Percentiles rank a stretch among this genome's conserved stretches.
These are phyloP conservation scores for Solanum virginianum DNA, from an alignment of 257 asterid genomes.

Conservation along the genomic window DNA sequence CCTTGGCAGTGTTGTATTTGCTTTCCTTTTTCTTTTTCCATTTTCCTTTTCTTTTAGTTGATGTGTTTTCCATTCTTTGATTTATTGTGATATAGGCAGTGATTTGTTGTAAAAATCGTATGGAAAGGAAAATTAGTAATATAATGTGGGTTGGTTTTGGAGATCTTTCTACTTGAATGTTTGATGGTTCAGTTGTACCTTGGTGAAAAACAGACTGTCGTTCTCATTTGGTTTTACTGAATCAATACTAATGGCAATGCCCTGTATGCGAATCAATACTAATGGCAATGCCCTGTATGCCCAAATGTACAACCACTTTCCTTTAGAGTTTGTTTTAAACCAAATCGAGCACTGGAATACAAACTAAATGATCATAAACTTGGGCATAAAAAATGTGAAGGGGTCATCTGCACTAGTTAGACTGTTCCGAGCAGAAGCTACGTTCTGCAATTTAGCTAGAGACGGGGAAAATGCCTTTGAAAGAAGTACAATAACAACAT, in stretches of 20 bases:
- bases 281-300: background rate
- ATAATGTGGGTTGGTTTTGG: background rate
- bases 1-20: background rate
- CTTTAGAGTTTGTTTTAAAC: background rate
- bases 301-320: too few species aligned
- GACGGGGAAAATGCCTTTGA: background rate
- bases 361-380: background rate
- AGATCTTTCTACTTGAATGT: background rate
- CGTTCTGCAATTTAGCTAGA: too few species aligned
- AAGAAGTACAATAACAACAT: background rate
- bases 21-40: background rate
- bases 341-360: background rate
- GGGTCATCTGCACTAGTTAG: background rate
- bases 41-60: conserved; percentile 2
- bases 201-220: background rate
- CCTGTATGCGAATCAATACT: background rate
- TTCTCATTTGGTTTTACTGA: background rate
- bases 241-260: background rate
- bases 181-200: background rate
- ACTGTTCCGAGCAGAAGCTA: background rate
- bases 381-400: background rate
- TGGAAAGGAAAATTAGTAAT: background rate
- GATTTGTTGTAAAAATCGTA: background rate
- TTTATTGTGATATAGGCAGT: background rate
- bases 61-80: conserved; percentile 14